Conservation (phyloP, 805 yeast species). For the Hanseniaspora meyeri region DNA sequence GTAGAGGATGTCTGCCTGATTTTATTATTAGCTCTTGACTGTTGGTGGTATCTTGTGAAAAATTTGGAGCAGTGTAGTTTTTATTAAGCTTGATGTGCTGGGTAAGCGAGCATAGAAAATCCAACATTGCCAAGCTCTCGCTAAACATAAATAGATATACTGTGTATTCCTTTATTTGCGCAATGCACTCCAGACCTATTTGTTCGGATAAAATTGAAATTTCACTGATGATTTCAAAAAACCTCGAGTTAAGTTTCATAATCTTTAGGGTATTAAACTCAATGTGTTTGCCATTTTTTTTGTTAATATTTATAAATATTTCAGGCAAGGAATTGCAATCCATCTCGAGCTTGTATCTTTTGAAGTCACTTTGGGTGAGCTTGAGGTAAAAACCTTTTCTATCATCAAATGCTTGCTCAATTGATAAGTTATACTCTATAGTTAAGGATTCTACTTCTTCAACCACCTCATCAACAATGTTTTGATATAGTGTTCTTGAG, state of each 20-base stretch:
- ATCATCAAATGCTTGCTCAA: slow-evolving; percentile 29
- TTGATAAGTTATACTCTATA: slow-evolving; percentile 18
- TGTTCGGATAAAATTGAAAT: slow-evolving; percentile 34
- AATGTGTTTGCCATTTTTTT: slow-evolving; percentile 23
- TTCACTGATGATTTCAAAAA: slow-evolving; percentile 32
- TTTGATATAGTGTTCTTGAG: slow-evolving; percentile 33
- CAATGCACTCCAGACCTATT: slow-evolving; percentile 26
- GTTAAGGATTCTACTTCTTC: slow-evolving; percentile 21
- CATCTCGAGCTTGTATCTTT: slow-evolving; percentile 10
- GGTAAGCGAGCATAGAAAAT: slow-evolving; percentile 30
- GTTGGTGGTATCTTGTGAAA: slow-evolving; percentile 22
- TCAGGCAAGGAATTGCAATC: slow-evolving; percentile 21
- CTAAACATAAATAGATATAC: slow-evolving; percentile 32
- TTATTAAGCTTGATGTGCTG: slow-evolving; percentile 18
- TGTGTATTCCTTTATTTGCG: slow-evolving; percentile 22
- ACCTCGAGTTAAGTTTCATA: slow-evolving; percentile 31
- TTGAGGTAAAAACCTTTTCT: slow-evolving; percentile 31
- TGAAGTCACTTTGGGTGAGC: slow-evolving; percentile 19
- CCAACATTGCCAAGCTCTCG: slow-evolving; percentile 35
- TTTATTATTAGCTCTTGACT: slow-evolving; percentile 20
- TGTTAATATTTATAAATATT: slow-evolving; percentile 26
- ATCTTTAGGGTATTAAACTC: slow-evolving; percentile 34
- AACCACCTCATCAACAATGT: slow-evolving; percentile 29
- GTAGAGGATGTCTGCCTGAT: slow-evolving; percentile 33
- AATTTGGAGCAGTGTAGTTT: slow-evolving; percentile 29